phyloP scores from a whole-genome alignment of 2,329 filamentous ascomycete genomes.

The Talaromyces sp. region DNA sequence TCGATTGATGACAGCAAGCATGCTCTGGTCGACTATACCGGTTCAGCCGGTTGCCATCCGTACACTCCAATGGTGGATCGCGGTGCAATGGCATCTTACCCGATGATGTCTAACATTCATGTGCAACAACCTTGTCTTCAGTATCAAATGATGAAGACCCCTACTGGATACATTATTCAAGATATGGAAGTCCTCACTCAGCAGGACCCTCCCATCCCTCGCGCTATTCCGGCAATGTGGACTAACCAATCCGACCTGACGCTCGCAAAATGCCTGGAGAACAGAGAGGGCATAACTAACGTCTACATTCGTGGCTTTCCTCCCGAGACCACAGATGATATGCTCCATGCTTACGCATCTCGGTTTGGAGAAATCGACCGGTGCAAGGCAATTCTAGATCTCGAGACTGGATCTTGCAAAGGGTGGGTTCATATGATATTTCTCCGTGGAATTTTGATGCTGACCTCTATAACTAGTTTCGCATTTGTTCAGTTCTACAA shows the following conservation, averaged over 20 bases:
- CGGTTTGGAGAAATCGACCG: slow-evolving; percentile 93
- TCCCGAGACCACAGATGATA: slow-evolving; percentile 89
- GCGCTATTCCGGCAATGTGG: slow-evolving; percentile 80
- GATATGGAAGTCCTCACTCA: slow-evolving; percentile 61
- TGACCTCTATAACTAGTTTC: slow-evolving; percentile 57
- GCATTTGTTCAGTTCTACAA: slow-evolving; percentile 95
- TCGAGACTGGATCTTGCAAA: slow-evolving; percentile 88
- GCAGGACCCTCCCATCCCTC: slow-evolving; percentile 76
- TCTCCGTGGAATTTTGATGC: slow-evolving; percentile 1
- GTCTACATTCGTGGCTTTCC: slow-evolving; percentile 97
- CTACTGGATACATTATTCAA: slow-evolving; percentile 40
- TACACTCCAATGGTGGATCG: slow-evolving; percentile 57
- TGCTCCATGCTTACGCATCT: slow-evolving; percentile 72
- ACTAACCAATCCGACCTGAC: slow-evolving; percentile 81
- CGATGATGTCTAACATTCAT: slow-evolving; percentile 57
- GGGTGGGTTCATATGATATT: slow-evolving; percentile 58
- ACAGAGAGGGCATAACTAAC: slow-evolving; percentile 91
- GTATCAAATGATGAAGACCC: slow-evolving; percentile 42
- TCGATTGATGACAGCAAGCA: slow-evolving; percentile 35
- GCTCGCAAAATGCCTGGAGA: slow-evolving; percentile 89
- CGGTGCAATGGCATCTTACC: slow-evolving; percentile 42
- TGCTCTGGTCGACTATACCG: slow-evolving; percentile 61
- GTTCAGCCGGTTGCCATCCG: slow-evolving; percentile 46
- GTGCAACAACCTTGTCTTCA: slow-evolving; percentile 35
- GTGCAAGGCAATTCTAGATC: slow-evolving; percentile 97